These are phyloP conservation scores for Saksenaea vasiformis DNA, from an alignment of 371 early-diverging fungal species.

Conservation along the genomic window DNA sequence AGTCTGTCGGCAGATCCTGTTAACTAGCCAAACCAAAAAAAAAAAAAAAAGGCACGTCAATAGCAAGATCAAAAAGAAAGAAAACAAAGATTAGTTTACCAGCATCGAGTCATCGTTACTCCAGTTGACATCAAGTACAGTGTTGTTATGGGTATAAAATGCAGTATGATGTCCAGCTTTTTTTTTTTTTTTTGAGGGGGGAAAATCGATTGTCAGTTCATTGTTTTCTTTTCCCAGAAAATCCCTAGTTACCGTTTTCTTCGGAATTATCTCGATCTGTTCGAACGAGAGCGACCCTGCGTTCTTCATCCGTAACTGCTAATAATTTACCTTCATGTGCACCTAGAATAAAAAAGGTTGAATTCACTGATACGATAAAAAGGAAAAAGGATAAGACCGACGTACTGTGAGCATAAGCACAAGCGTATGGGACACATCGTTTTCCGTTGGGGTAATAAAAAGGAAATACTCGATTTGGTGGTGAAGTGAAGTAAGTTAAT, in stretches of 20 bases:
- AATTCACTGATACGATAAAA: too few species aligned
- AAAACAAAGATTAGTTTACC: constrained; percentile 15
- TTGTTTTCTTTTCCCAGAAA: background rate
- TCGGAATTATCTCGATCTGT: constrained; percentile 45
- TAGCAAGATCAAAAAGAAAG: background rate
- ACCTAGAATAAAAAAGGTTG: constrained; percentile 12
- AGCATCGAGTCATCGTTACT: constrained; percentile 50
- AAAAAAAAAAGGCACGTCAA: background rate
- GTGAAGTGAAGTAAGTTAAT: background rate
- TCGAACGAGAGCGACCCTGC: constrained; percentile 53
- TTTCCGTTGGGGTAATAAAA: constrained; percentile 17
- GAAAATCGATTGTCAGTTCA: too few species aligned
- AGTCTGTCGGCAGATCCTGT: constrained; percentile 66
- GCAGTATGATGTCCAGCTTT: constrained; percentile 17
- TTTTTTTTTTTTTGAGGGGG: background rate
- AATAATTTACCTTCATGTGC: constrained; percentile 44
- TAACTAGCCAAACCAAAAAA: constrained; percentile 18
- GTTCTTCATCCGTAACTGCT: constrained; percentile 71
- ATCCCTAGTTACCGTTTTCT: constrained; percentile 23
- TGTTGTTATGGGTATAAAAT: constrained; percentile 54
- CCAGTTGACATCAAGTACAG: constrained; percentile 66
- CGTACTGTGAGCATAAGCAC: constrained; percentile 22
- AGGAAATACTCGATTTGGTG: constrained; percentile 13
- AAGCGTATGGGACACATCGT: constrained; percentile 18
- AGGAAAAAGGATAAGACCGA: background rate